Evolutionary conservation across 2,329 filamentous ascomycete species (phyloP).

Genomic region (Ploettnerulaceae sp.): DNA sequence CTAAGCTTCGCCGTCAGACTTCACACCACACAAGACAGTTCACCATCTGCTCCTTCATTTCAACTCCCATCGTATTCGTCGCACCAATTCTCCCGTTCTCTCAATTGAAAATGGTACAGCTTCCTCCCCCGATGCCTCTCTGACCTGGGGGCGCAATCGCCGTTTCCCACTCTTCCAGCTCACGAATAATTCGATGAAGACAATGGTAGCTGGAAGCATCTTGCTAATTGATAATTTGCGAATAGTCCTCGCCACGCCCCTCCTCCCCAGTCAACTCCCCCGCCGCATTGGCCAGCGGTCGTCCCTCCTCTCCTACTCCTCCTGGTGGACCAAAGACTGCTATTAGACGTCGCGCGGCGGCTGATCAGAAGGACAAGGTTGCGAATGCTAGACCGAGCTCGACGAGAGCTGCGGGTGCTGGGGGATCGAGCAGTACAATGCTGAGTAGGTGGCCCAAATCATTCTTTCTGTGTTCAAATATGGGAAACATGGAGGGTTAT

Average conservation of each 20-base stretch:
- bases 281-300: conserved; percentile 56
- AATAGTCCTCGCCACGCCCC: conserved; percentile 37
- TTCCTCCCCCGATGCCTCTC: too few species aligned
- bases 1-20: conserved; percentile 6
- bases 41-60: conserved; percentile 12
- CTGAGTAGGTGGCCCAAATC: conserved; percentile 62
- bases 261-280: conserved; percentile 54
- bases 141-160: too few species aligned
- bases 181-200: too few species aligned
- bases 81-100: background rate
- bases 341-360: conserved; percentile 89
- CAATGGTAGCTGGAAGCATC: too few species aligned
- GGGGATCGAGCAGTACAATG: conserved; percentile 90
- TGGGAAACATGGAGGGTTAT: background rate
- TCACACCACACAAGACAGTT: conserved; percentile 6
- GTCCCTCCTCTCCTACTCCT: conserved; percentile 79
- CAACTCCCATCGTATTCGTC: conserved; percentile 8
- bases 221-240: too few species aligned
- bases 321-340: conserved; percentile 93
- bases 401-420: conserved; percentile 88
- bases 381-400: conserved; percentile 90
- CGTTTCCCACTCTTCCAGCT: background rate
- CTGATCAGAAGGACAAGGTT: conserved; percentile 95
- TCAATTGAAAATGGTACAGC: too few species aligned
- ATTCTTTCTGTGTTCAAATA: background rate